These are phyloP conservation scores for Cladosporium cucumerinum DNA, from an alignment of 2,329 filamentous ascomycete genomes.

Conservation along the genomic window DNA sequence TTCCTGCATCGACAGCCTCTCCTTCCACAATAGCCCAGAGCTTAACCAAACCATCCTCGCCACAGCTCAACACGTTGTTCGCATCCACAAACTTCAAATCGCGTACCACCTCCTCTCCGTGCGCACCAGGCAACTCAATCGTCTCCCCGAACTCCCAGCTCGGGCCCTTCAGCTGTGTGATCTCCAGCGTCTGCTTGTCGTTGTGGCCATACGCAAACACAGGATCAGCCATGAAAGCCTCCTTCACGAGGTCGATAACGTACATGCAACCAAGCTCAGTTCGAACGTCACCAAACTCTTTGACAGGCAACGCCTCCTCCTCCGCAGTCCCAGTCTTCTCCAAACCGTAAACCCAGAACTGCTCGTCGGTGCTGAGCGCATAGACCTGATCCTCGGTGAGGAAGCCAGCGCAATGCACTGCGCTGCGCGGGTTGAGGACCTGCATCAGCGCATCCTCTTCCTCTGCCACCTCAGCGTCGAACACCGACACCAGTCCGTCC, in stretches of 20 bases:
- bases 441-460: conserved; percentile 76
- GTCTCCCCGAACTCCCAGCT: conserved; percentile 29
- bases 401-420: conserved; percentile 72
- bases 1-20: conserved; percentile 11
- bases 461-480: conserved; percentile 65
- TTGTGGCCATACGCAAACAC: conserved; percentile 33
- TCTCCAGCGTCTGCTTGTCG: conserved; percentile 27
- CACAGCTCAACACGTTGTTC: conserved; percentile 40
- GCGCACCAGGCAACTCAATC: conserved; percentile 40
- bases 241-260: conserved; percentile 63
- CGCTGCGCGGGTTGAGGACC: conserved; percentile 73
- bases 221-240: conserved; percentile 25
- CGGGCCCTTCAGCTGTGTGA: conserved; percentile 27
- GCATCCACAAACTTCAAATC: conserved; percentile 41
- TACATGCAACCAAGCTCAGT: conserved; percentile 68
- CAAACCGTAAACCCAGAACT: conserved; percentile 68
- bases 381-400: conserved; percentile 63
- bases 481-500: conserved; percentile 74
- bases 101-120: conserved; percentile 49
- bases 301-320: conserved; percentile 45
- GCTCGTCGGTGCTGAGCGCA: conserved; percentile 74
- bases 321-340: conserved; percentile 61
- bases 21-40: conserved; percentile 37
- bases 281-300: conserved; percentile 68
- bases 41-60: conserved; percentile 48